Evolutionary conservation across 169 alveolate genomes (phyloP).

Genomic region (Eimeria maxima): DNA sequence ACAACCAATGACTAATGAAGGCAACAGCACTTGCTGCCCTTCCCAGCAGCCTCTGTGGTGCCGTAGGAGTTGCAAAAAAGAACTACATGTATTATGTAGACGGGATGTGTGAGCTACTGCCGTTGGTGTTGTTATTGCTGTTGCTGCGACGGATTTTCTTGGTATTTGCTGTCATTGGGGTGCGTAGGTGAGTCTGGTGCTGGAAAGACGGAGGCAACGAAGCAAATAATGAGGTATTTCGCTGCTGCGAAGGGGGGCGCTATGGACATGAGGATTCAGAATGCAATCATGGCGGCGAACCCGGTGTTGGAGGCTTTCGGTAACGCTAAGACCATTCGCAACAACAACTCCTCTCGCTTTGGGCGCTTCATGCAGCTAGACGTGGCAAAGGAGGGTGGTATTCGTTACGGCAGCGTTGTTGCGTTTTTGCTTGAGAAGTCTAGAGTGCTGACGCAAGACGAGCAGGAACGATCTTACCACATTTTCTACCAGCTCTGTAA

Average conservation of each 20-base stretch:
- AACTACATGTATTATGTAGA: neutral
- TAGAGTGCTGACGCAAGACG: constrained; percentile 90
- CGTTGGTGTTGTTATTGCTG: neutral
- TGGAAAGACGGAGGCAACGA: constrained; percentile 99
- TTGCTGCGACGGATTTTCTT: neutral
- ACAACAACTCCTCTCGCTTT: constrained; percentile 94
- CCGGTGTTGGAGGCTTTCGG: constrained; percentile 96
- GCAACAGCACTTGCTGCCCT: no score
- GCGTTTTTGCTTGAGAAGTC: constrained; percentile 94
- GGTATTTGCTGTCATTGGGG: neutral
- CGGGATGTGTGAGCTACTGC: neutral
- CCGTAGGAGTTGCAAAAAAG: no score
- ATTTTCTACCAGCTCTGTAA: constrained; percentile 97
- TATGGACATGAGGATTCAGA: constrained; percentile 83
- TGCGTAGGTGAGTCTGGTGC: constrained; percentile 99
- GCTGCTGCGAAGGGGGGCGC: constrained; percentile 85
- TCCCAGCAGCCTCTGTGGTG: no score
- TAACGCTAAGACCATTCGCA: constrained; percentile 95
- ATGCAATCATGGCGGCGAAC: constrained; percentile 92
- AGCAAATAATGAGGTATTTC: constrained; percentile 85
- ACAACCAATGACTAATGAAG: no score
- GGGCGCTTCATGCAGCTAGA: constrained; percentile 98
- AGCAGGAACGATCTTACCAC: constrained; percentile 98
- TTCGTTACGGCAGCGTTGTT: constrained; percentile 83
- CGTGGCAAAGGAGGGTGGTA: constrained; percentile 87